Base-by-base conservation (phyloP, 2,329 filamentous ascomycete genomes). In the Rhytidhysteron rufulum region DNA sequence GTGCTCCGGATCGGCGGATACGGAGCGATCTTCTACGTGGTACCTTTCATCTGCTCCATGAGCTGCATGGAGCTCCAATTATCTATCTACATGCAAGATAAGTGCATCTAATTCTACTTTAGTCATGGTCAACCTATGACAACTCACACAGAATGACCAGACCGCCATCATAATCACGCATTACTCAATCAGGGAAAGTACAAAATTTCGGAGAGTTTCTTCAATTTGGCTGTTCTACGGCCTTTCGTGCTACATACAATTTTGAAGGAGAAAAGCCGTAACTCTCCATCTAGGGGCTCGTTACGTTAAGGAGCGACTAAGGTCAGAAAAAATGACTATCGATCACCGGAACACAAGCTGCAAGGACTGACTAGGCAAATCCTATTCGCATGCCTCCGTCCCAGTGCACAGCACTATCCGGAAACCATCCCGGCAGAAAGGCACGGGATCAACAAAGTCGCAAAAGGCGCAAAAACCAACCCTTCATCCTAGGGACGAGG, bases 401-500 rank as follows among this genome's bases (percentile, higher is more conserved):
- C 13, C 16, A 37, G 25, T 18, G 22, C 20, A 37, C 22, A 29
- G 22, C 10, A 21, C 27, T 16, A 10, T 31, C 27, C 35, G 30
- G 22, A 29, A 15, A 37, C 33, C 5, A 16, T 29, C 35, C 30
- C 16, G 20, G 37, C 40, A 25, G 16, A 54, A 51, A 54, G 54
- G 45, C 53, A 57, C 49, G 55, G 51, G 61, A 60, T 58, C 49
- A 53, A 55, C 54, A 47, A 54, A 55, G 55, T 55, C 54, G 50
- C 45, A 53, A 53, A 51, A 38, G 51, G 52, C 57, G n/a, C n/a
- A n/a, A 50, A 54, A 60, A 60, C 62, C 62, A 65, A 62, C 62
- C 62, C 62, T 59, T 42, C 58, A 63, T 66, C 62, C 58, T 37
- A 50, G 39, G 55, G 61, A 66, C 58, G 60, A 60, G 62, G 61